Base-by-base conservation (phyloP, 2,329 filamentous ascomycete species). In the Sporothrix humicola region DNA sequence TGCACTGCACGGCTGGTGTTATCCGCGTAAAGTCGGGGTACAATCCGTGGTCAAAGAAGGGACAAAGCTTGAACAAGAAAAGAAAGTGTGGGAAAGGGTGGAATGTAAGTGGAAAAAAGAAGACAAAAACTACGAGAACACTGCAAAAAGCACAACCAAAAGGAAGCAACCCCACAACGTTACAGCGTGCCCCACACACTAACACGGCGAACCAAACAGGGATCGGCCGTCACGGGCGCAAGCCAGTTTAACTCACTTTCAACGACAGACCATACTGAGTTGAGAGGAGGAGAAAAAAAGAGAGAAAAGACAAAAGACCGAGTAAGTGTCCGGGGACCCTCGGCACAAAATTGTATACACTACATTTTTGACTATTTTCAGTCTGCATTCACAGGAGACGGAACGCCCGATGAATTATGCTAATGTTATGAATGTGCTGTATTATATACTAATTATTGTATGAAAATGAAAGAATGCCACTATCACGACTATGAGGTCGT, bases 241-340 rank as follows among this genome's bases (percentile, higher is more conserved):
- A 20, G 52, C 23, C 56, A 37, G 4, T 37, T 37, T 37, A 58
- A 58, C 56, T 58, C 56, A 31, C 56, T 58, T 58, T 58, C 56
- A 58, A 58, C 56, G 56, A 58, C 56, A 26, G 10, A 58, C 56
- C 12, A 13, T 12, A 2, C 10, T 10, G 15, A 6, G 31, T 37
- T 7, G 31, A 37, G 31, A 37, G 31, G 7, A 37, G 31, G 31
- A 37, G 31, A 7, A 7, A 37, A 37, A 37, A 37, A 3, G 31
- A 26, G 23, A 26, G 3, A 26, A 54, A 20, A 54, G 3, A 15
- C 48, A 50, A 54, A 54, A 54, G 50, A 15, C 50, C 50, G 50
- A 54, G 17, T n/a, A 54, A 54, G 7, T n/a, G 1, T 54, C 50
- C 54, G 20, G 20, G 54, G 20, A 31, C 20, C 54, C 20, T 58